Evolutionary conservation across 2,329 filamentous ascomycete genomes (phyloP).

Genomic region (Cercospora zeina): DNA sequence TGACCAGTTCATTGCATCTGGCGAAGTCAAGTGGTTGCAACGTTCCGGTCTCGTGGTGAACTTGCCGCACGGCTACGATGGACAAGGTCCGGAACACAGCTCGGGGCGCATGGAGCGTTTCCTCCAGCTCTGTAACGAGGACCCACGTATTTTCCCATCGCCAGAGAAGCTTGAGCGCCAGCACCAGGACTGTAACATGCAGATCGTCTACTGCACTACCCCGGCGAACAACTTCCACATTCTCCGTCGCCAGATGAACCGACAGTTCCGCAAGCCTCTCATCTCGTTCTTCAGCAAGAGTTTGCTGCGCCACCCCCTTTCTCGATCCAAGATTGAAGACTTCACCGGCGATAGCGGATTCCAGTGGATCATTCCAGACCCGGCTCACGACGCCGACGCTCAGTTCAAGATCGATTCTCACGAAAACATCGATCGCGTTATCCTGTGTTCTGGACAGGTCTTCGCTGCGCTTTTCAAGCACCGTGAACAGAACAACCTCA

Average conservation of each 20-base stretch:
- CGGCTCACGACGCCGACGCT: constrained; percentile 71
- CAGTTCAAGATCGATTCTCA: constrained; percentile 65
- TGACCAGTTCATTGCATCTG: constrained; percentile 97
- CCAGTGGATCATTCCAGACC: constrained; percentile 92
- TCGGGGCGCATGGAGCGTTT: constrained; percentile 97
- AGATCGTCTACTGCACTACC: constrained; percentile 95
- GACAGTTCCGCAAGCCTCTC: constrained; percentile 97
- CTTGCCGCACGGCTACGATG: constrained; percentile 95
- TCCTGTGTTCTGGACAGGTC: constrained; percentile 93
- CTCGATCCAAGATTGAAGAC: constrained; percentile 84
- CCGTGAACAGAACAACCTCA: constrained; percentile 80
- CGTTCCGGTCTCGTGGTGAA: constrained; percentile 95
- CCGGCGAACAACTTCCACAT: constrained; percentile 96
- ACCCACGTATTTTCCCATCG: constrained; percentile 87
- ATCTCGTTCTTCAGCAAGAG: constrained; percentile 99
- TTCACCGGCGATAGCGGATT: constrained; percentile 92
- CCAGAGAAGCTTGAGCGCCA: constrained; percentile 89
- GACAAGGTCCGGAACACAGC: constrained; percentile 96
- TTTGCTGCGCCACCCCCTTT: constrained; percentile 87
- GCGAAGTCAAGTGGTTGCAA: constrained; percentile 98
- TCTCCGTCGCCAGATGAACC: constrained; percentile 94
- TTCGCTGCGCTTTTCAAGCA: constrained; percentile 89
- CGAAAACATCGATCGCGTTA: constrained; percentile 88
- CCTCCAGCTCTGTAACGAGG: constrained; percentile 94
- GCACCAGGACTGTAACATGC: constrained; percentile 99